phyloP scores from a whole-genome alignment of 768 basidiomycete species.

The Pisolithus albus region DNA sequence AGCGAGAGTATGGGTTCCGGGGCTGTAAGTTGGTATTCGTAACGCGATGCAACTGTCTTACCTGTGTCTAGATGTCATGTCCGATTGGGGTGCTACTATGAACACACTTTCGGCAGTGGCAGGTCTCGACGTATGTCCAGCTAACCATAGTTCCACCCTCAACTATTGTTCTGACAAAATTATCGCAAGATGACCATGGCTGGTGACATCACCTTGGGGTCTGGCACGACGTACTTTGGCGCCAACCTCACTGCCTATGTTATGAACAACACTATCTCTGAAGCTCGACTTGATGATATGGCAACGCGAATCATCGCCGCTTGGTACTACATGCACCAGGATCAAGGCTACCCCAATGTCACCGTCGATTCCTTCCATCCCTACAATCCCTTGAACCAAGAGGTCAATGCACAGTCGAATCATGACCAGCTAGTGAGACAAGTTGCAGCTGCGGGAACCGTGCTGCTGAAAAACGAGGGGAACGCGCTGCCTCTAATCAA shows the following conservation, averaged over 20 bases:
- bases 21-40: slow-evolving; percentile 36
- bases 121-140: slow-evolving; percentile 51
- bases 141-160: not conserved
- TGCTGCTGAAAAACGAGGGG: slow-evolving; percentile 60
- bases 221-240: slow-evolving; percentile 49
- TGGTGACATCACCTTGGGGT: slow-evolving; percentile 43
- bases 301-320: slow-evolving; percentile 64
- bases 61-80: slow-evolving; percentile 36
- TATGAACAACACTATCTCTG: slow-evolving; percentile 50
- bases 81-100: slow-evolving; percentile 62
- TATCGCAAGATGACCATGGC: slow-evolving; percentile 62
- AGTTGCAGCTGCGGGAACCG: slow-evolving; percentile 60
- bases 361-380: slow-evolving; percentile 24
- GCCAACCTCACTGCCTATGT: slow-evolving; percentile 51
- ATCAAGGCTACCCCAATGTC: slow-evolving; percentile 19
- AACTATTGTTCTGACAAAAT: not conserved
- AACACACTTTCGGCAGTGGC: slow-evolving; percentile 43
- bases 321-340: slow-evolving; percentile 42
- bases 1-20: slow-evolving; percentile 61
- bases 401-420: slow-evolving; percentile 52
- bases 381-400: slow-evolving; percentile 28
- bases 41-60: not conserved
- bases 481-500: slow-evolving; percentile 53
- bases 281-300: slow-evolving; percentile 60
- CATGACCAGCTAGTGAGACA: slow-evolving; percentile 48